These are phyloP conservation scores for Termitomyces sp. DNA, from an alignment of 768 basidiomycete genomes.

Conservation along the genomic window DNA sequence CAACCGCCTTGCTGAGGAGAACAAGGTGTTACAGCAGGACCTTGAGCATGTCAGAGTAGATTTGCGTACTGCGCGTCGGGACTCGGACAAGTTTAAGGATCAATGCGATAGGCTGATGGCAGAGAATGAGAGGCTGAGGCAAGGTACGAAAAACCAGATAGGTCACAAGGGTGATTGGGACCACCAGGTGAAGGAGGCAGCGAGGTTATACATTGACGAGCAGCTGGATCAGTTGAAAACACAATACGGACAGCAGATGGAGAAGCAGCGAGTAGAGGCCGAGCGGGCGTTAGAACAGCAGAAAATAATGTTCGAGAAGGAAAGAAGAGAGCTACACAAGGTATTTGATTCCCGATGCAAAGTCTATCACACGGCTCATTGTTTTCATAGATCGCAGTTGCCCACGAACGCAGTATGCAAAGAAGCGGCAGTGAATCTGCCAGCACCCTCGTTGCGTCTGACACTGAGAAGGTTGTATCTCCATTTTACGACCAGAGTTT, in stretches of 20 bases:
- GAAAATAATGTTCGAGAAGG: slow-evolving; percentile 9
- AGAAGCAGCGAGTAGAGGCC: slow-evolving; percentile 6
- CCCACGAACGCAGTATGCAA: background rate
- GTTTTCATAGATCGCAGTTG: background rate
- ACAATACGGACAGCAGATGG: slow-evolving; percentile 14
- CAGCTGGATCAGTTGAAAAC: slow-evolving; percentile 10
- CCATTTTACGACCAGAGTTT: background rate
- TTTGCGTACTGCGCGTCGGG: background rate
- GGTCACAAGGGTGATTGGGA: background rate
- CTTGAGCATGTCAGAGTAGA: background rate
- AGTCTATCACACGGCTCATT: background rate
- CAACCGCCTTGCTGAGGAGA: background rate
- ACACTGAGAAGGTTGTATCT: slow-evolving; percentile 1
- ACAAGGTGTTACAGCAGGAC: slow-evolving; percentile 2
- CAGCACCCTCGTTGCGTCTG: slow-evolving; percentile 2
- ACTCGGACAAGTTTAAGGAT: background rate
- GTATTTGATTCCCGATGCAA: background rate
- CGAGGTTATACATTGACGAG: slow-evolving; percentile 11
- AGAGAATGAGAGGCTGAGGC: slow-evolving; percentile 5
- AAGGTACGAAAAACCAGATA: background rate
- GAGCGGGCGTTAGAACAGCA: slow-evolving; percentile 13
- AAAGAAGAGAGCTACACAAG: slow-evolving; percentile 11
- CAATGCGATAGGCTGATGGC: background rate
- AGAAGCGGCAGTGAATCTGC: slow-evolving; percentile 2
- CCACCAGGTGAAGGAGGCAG: background rate